Percentiles rank a stretch among this genome's conserved stretches.
Conservation (phyloP, 2,329 filamentous ascomycete species). For the Rhynchosporium agropyri region DNA sequence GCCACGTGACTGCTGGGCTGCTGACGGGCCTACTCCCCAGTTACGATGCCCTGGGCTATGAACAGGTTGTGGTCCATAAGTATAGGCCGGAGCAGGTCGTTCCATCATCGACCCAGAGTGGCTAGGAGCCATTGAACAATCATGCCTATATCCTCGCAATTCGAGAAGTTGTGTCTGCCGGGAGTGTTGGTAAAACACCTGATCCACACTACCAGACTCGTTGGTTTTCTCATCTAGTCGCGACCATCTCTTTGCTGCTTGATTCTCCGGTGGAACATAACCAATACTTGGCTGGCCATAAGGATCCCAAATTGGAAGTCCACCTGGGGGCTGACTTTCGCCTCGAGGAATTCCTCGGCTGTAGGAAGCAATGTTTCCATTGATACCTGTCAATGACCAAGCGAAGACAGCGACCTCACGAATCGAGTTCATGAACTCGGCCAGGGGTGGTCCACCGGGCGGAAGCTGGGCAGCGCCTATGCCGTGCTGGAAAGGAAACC, state of each 20-base stretch:
- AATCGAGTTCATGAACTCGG: slow-evolving; percentile 77
- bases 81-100: slow-evolving; percentile 6
- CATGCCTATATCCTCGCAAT: slow-evolving; percentile 19
- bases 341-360: slow-evolving; percentile 62
- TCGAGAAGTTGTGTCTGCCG: slow-evolving; percentile 25
- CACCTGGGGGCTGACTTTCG: slow-evolving; percentile 63
- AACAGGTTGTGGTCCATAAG: slow-evolving; percentile 1
- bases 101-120: slow-evolving; percentile 15
- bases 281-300: slow-evolving; percentile 40
- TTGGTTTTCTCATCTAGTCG: slow-evolving; percentile 26
- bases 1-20: background rate
- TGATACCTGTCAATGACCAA: slow-evolving; percentile 80
- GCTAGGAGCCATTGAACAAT: slow-evolving; percentile 19
- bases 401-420: slow-evolving; percentile 86
- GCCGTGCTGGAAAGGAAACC: slow-evolving; percentile 48
- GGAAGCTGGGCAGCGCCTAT: slow-evolving; percentile 47
- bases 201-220: slow-evolving; percentile 21
- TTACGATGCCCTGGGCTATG: background rate
- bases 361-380: slow-evolving; percentile 70
- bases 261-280: slow-evolving; percentile 46
- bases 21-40: background rate
- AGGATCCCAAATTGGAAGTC: slow-evolving; percentile 62
- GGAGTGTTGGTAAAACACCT: slow-evolving; percentile 26
- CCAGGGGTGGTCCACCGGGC: slow-evolving; percentile 56
- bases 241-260: slow-evolving; percentile 36